Conservation (phyloP, 2,329 filamentous ascomycete genomes). For the Aspergillus novofumigatus region DNA sequence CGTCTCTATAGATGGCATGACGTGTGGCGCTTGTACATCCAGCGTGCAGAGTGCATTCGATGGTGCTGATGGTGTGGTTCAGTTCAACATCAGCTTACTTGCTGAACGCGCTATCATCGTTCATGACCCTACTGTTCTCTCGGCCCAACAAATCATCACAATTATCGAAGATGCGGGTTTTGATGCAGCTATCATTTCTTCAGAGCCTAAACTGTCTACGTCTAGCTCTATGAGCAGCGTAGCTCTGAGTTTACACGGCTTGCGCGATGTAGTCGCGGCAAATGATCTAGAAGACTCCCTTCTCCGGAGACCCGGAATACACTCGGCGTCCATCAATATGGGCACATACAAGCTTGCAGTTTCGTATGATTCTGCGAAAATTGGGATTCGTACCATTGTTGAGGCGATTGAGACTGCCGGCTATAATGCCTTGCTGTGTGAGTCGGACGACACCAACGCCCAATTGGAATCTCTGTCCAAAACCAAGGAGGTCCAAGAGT, state of each 20-base stretch:
- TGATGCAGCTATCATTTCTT: constrained; percentile 77
- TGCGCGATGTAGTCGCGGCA: constrained; percentile 68
- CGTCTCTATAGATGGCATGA: constrained; percentile 92
- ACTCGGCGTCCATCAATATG: constrained; percentile 68
- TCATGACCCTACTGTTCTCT: constrained; percentile 69
- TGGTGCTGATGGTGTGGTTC: constrained; percentile 69
- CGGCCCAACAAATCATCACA: constrained; percentile 70
- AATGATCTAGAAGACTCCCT: constrained; percentile 67
- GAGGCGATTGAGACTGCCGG: constrained; percentile 76
- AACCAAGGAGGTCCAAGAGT: constrained; percentile 92
- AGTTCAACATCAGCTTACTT: constrained; percentile 92
- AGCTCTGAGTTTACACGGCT: constrained; percentile 80
- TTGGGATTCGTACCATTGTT: constrained; percentile 78
- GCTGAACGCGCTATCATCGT: constrained; percentile 87
- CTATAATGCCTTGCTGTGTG: constrained; percentile 83
- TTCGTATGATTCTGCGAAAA: constrained; percentile 64
- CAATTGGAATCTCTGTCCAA: constrained; percentile 95
- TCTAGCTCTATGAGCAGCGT: constrained; percentile 57
- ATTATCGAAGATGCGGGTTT: constrained; percentile 89
- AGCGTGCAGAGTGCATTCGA: constrained; percentile 82
- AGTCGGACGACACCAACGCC: constrained; percentile 92
- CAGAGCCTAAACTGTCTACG: constrained; percentile 57
- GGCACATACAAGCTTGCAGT: constrained; percentile 71
- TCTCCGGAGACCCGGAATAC: constrained; percentile 63
- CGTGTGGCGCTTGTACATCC: constrained; percentile 92